These are phyloP conservation scores for Phoenix roebelenii DNA, from an alignment of 176 grass and related monocot species.

Conservation along the genomic window DNA sequence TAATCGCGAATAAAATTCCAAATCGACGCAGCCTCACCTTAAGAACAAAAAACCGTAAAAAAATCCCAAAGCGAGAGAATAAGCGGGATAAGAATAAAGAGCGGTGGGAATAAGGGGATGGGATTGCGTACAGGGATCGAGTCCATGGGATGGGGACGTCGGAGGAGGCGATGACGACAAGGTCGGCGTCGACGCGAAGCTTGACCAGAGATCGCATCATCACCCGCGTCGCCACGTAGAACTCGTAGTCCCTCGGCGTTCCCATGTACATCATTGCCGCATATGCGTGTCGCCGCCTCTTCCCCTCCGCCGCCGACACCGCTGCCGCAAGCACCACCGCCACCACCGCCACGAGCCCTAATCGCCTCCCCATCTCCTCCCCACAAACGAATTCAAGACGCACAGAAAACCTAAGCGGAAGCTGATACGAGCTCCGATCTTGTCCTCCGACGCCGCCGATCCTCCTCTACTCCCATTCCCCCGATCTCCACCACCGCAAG, in stretches of 20 bases:
- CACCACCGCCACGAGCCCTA: neutral
- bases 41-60: too few species aligned
- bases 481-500: too few species aligned
- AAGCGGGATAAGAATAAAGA: too few species aligned
- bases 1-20: too few species aligned
- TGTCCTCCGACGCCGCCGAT: too few species aligned
- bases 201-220: conserved; percentile 82
- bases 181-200: conserved; percentile 68
- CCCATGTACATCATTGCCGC: conserved; percentile 99
- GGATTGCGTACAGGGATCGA: conserved; percentile 55
- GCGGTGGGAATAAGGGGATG: neutral
- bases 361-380: too few species aligned
- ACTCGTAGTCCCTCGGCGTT: conserved; percentile 97
- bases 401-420: too few species aligned
- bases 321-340: neutral
- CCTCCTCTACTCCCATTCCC: too few species aligned
- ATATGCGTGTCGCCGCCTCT: conserved; percentile 52
- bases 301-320: neutral
- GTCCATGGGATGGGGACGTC: conserved; percentile 75
- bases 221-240: conserved; percentile 84
- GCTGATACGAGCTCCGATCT: too few species aligned
- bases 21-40: too few species aligned
- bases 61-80: too few species aligned
- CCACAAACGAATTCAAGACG: too few species aligned
- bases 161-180: conserved; percentile 81